A percentile compares a stretch with the other conserved stretches of the same genome.
Evolutionary conservation across 495 filamentous ascomycete species (phyloP).

Genomic region (Sporormia fimetaria): DNA sequence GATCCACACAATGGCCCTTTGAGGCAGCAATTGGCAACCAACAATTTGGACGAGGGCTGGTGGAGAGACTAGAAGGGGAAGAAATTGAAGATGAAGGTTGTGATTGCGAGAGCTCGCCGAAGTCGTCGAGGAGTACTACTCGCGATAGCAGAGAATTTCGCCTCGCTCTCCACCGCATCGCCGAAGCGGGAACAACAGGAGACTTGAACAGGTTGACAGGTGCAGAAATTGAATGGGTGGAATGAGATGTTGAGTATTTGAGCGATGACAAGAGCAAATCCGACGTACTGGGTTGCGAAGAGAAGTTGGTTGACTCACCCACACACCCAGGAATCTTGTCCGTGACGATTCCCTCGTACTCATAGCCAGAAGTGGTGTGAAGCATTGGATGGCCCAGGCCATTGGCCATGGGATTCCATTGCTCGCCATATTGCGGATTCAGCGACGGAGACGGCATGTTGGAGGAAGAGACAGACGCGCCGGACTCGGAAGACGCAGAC

Average conservation of each 20-base stretch:
- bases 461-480: conserved; percentile 64
- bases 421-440: conserved; percentile 45
- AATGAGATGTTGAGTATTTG: conserved; percentile 21
- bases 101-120: not conserved
- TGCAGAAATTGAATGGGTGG: conserved; percentile 2
- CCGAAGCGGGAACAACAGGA: conserved; percentile 40
- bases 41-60: conserved; percentile 38
- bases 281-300: conserved; percentile 27
- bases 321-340: conserved; percentile 59
- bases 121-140: conserved; percentile 17
- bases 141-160: conserved; percentile 25
- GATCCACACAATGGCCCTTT: too few species aligned
- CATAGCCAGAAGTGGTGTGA: conserved; percentile 43
- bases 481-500: conserved; percentile 59
- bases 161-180: conserved; percentile 32
- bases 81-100: conserved; percentile 2
- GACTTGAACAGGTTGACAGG: conserved; percentile 37
- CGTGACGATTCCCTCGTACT: conserved; percentile 43
- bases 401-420: conserved; percentile 44
- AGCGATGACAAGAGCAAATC: conserved; percentile 7
- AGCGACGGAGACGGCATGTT: conserved; percentile 70
- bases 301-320: conserved; percentile 56
- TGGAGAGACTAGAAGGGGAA: conserved; percentile 22
- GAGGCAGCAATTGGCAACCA: too few species aligned
- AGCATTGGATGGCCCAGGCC: conserved; percentile 58